Conservation (phyloP, 2,329 filamentous ascomycete genomes). For the Colletotrichum cereale region DNA sequence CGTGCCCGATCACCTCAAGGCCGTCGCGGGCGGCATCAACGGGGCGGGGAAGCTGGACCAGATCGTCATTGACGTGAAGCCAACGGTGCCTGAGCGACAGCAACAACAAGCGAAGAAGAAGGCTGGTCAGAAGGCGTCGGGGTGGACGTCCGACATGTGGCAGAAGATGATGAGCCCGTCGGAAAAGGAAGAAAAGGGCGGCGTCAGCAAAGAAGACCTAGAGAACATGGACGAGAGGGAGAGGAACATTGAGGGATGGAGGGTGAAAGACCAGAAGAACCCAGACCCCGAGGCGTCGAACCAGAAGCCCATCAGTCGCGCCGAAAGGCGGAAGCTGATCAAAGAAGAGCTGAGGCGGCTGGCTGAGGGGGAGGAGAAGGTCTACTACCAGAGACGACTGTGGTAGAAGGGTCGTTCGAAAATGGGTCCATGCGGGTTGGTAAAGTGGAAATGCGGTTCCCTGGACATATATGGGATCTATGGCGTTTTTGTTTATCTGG, state of each 20-base stretch:
- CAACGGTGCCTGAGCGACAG: conserved; percentile 45
- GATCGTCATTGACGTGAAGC: conserved; percentile 53
- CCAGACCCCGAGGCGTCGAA: conserved; percentile 53
- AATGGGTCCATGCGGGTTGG: background rate
- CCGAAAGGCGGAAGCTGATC: conserved; percentile 68
- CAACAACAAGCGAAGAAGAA: conserved; percentile 38
- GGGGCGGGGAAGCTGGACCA: conserved; percentile 39
- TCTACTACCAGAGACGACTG: conserved; percentile 67
- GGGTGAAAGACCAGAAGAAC: conserved; percentile 44
- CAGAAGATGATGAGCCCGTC: conserved; percentile 24
- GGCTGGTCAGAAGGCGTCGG: conserved; percentile 33
- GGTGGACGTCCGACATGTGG: conserved; percentile 37
- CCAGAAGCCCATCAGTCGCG: conserved; percentile 63
- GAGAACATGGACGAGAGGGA: conserved; percentile 45
- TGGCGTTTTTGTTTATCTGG: conserved; percentile 25
- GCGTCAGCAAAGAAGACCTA: conserved; percentile 28
- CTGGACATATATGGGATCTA: conserved; percentile 4
- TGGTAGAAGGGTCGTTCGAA: conserved; percentile 53
- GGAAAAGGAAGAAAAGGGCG: conserved; percentile 17
- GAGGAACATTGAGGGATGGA: conserved; percentile 42
- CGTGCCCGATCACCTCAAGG: conserved; percentile 64
- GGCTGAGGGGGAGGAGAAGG: conserved; percentile 59
- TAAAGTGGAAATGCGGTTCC: background rate
- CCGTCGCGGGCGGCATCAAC: conserved; percentile 49
- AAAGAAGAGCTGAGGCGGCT: conserved; percentile 67